Base-by-base conservation (phyloP, 495 filamentous ascomycete genomes). In the Penicillium bovifimosum region DNA sequence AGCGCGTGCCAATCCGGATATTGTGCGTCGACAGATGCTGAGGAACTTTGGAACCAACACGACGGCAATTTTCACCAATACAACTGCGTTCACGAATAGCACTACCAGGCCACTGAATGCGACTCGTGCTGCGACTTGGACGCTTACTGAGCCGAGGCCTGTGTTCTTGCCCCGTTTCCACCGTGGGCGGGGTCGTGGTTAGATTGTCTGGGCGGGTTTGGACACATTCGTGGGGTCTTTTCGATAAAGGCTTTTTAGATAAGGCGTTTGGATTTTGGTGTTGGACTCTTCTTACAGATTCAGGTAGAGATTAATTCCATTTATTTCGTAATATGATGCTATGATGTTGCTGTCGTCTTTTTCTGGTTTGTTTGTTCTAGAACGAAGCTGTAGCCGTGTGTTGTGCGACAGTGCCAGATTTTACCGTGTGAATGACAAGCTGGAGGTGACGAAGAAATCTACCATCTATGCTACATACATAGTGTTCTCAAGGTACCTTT, bases 11-110 rank as follows among this genome's bases (percentile, higher is more conserved):
- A 18, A 18, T 2, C 55, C 55, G 17, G 55, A 53, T 59, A 47
- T 62, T 26, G 35, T 59, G 49, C 49, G 48, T 18, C 49, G 56
- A 14, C 26, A 33, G 6, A 2, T 56, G 32, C 9, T 55, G 40
- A 38, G 45, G 33, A 61, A 62, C 49, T n/a, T 14, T 8, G 9
- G 6, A 7, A 31, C 43, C 48, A 20, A 52, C 54, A 11, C 48
- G n/a, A 43, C 56, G 10, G 44, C 55, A 10, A 16, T 39, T 6
- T 62, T 62, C 39, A 53, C 56, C 35, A 62, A 62, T 47, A 41
- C 53, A 49, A 62, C 41, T 44, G 48, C 32, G 45, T 29, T 29
- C 50, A 10, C 46, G 45, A 59, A 62, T 50, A 26, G 41, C 49
- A 62, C 59, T 3, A 41, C 35, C 13, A 17, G 27, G 9, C 38